A percentile compares a stretch with the other conserved stretches of the same genome.
phyloP scores from a whole-genome alignment of 2,329 filamentous ascomycete species.

The Penicillium sp. region DNA sequence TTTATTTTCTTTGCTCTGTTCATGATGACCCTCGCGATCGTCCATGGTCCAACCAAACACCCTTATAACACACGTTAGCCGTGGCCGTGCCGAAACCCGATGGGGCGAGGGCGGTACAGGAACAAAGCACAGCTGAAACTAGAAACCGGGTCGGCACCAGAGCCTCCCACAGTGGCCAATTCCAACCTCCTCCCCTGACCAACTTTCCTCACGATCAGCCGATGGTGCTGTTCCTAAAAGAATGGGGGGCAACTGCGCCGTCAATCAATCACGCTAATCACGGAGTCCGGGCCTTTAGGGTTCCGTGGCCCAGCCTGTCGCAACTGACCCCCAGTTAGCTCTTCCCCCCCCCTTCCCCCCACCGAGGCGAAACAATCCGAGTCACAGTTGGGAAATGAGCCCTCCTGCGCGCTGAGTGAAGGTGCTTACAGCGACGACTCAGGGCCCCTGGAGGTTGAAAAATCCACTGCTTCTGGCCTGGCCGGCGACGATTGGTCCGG shows the following conservation, averaged over 20 bases:
- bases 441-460: background rate
- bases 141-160: too few relatives aligned
- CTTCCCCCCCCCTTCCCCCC: too few relatives aligned
- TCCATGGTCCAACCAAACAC: conserved; percentile 1
- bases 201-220: too few relatives aligned
- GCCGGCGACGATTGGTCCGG: background rate
- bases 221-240: too few relatives aligned
- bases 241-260: too few relatives aligned
- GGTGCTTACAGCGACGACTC: background rate
- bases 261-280: too few relatives aligned
- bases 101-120: background rate
- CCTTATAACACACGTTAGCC: too few relatives aligned
- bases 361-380: conserved; percentile 20
- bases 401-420: conserved; percentile 2
- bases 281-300: background rate
- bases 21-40: conserved; percentile 6
- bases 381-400: conserved; percentile 24
- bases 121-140: background rate
- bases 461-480: background rate
- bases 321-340: conserved; percentile 21
- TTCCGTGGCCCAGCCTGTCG: background rate
- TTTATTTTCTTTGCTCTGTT: too few relatives aligned
- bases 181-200: too few relatives aligned
- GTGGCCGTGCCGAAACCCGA: too few relatives aligned
- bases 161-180: too few relatives aligned